phyloP scores from a whole-genome alignment of 257 asterid species.

The Oldenlandia corymbosa region DNA sequence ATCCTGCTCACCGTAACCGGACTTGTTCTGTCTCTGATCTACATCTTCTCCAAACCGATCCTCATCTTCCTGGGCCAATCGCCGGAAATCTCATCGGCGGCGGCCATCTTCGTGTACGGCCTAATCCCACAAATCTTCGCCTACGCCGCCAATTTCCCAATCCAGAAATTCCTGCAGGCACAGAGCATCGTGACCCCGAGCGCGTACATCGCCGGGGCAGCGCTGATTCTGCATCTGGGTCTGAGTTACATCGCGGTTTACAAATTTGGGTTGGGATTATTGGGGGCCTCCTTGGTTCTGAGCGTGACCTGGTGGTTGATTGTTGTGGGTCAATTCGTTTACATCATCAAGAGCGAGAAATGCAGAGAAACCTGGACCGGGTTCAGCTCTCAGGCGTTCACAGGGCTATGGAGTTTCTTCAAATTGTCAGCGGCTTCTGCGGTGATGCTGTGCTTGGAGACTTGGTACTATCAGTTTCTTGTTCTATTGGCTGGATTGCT shows the following conservation, averaged over 20 bases:
- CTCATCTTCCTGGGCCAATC: conserved; percentile 3
- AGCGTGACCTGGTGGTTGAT: conserved; percentile 6
- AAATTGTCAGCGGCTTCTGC: conserved; percentile 7
- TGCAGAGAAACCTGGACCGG: conserved; percentile 1
- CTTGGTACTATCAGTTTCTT: conserved; percentile 8
- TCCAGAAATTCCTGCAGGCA: conserved; percentile 1
- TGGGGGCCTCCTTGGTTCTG: conserved; percentile 11
- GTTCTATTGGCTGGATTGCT: conserved; percentile 8
- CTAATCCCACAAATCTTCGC: conserved; percentile 10
- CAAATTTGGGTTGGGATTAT: background rate
- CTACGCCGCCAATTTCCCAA: conserved; percentile 1
- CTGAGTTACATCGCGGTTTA: background rate
- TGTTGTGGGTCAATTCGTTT: background rate
- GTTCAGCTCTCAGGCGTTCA: background rate
- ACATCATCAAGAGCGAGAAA: background rate
- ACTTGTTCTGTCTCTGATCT: background rate
- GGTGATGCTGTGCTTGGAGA: conserved; percentile 7
- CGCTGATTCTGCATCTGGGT: background rate
- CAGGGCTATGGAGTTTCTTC: conserved; percentile 2
- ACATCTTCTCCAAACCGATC: conserved; percentile 6
- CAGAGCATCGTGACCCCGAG: conserved; percentile 4
- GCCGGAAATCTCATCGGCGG: conserved; percentile 4
- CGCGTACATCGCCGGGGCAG: background rate
- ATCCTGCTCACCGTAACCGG: conserved; percentile 5
- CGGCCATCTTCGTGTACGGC: conserved; percentile 6